Base-by-base conservation (phyloP, 495 filamentous ascomycete species). In the Bacidia gigantensis region DNA sequence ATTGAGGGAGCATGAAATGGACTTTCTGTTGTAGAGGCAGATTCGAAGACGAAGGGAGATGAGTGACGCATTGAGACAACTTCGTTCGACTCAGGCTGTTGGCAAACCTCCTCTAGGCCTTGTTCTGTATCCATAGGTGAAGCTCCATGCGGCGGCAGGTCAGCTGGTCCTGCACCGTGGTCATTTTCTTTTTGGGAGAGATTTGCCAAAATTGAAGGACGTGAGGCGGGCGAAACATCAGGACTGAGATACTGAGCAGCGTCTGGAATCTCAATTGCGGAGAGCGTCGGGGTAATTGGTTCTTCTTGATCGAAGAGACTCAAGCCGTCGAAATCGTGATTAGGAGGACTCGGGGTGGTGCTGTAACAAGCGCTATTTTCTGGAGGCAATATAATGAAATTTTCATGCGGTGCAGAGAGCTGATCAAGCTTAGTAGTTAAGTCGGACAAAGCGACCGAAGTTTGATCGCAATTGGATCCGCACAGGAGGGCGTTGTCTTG, bases 41-140 rank as follows among this genome's bases (percentile, higher is more conserved):
- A 53, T 22, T 56, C 55, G 3, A 62, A 63, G 25, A 52, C 46
- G 18, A 51, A 54, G 24, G 60, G 51, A 14, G 65, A 66, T 29
- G 56, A 57, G 22, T 50, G 38, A n/a, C 25, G 18, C 47, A 21
- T 3, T 3, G 25, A 39, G 66, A 45, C 12, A n/a, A 44, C 17
- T 67, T 52, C 24, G 69, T 63, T 67, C 69, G 75, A 11, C 48
- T 69, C 65, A 21, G 84, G 75, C 47, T 84, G 79, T 56, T 85
- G 81, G 11, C 83, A 64, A 41, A 73, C 73, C 38, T 79, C 78
- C 9, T 72, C 69, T 2, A 73, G 66, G 21, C 66, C 64, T 29
- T 67, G 68, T 11, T 52, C 23, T 11, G 17, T n/a, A 12, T 41
- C 32, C 23, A 26, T 46, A 9, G 50, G n/a, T 35, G 32, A 38